Base-by-base conservation (phyloP, 1,139 yeast genomes). In the Yamadazyma sp. region DNA sequence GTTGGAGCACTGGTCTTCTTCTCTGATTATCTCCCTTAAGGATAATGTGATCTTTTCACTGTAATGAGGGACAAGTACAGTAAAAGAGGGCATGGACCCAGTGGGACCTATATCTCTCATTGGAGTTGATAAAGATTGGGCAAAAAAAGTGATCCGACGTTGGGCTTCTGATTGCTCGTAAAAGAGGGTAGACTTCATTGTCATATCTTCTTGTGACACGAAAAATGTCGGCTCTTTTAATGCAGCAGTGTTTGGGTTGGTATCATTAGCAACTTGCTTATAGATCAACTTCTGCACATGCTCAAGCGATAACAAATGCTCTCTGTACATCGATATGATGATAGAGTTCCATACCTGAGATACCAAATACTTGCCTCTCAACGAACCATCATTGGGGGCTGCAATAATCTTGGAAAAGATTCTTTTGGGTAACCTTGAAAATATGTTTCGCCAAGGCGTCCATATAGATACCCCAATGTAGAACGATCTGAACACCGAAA, bases 371-470 rank as follows among this genome's bases (percentile, higher is more conserved):
- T 69, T 70, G 5, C 70, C 56, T 37, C 64, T 63, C 20, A 55
- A 49, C 9, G 57, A 57, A 5, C 58, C 54, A 36, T 64, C 64
- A 17, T 53, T 53, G 4, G 66, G 52, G 8, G 64, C 55, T 7
- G 64, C 59, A 9, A 75, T 54, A 3, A 76, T 60, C 42, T 75
- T 75, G 8, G 77, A 67, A 36, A 64, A 60, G 10, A 76, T 75
- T 44, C 81, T 56, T 42, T 74, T 73, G 1, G 82, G 82, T 14
- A 77, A 53, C 29, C 79, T 56, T 2, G 77, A 64, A 47, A 73
- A 76, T 36, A 74, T 69, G 45, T 74, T 77, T 49, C 77, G 65
- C 81, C 81, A 76, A 1, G 82, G 81, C 5, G 81, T 75, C 77
- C 79, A 75, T 16, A 76, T 70, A 1, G 81, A 74, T 11, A 73